Evolutionary conservation across 352 stramenopile species (phyloP).

Genomic region (Phytophthora hybrid): DNA sequence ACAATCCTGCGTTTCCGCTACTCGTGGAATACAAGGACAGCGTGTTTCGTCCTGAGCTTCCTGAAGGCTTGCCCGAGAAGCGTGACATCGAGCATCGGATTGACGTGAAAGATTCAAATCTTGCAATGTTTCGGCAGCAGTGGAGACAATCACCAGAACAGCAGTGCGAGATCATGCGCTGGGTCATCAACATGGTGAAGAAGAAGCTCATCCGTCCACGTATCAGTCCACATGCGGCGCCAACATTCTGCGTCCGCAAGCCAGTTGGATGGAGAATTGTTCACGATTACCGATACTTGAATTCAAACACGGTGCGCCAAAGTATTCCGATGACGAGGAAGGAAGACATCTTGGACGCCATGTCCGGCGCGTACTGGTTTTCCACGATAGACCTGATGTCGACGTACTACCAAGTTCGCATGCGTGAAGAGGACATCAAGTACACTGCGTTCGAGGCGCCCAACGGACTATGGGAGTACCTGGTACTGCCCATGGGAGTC

Average conservation of each 20-base stretch:
- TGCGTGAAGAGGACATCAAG: slow-evolving; percentile 31
- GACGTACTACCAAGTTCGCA: slow-evolving; percentile 36
- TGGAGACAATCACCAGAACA: slow-evolving; percentile 20
- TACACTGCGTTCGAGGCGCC: slow-evolving; percentile 24
- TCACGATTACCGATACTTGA: not conserved
- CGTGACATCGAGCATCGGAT: too few species aligned
- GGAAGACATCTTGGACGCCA: too few species aligned
- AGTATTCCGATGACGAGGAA: not conserved
- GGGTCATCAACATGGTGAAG: not conserved
- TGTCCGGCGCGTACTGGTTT: not conserved
- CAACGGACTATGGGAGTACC: slow-evolving; percentile 14
- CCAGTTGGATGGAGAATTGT: not conserved
- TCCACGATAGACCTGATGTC: not conserved
- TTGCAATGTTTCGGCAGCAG: slow-evolving; percentile 16
- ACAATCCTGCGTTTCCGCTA: too few species aligned
- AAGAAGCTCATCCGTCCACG: not conserved
- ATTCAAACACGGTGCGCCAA: too few species aligned
- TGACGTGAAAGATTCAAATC: too few species aligned
- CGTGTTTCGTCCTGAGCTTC: too few species aligned
- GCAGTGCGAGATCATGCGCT: slow-evolving; percentile 5
- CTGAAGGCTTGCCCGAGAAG: too few species aligned
- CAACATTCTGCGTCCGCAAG: not conserved
- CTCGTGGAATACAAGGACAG: too few species aligned
- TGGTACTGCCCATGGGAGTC: slow-evolving; percentile 1
- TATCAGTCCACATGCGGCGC: not conserved